Percentiles rank a stretch among this genome's conserved stretches.
phyloP scores from a whole-genome alignment of 768 basidiomycete genomes.

The Chiua virens region DNA sequence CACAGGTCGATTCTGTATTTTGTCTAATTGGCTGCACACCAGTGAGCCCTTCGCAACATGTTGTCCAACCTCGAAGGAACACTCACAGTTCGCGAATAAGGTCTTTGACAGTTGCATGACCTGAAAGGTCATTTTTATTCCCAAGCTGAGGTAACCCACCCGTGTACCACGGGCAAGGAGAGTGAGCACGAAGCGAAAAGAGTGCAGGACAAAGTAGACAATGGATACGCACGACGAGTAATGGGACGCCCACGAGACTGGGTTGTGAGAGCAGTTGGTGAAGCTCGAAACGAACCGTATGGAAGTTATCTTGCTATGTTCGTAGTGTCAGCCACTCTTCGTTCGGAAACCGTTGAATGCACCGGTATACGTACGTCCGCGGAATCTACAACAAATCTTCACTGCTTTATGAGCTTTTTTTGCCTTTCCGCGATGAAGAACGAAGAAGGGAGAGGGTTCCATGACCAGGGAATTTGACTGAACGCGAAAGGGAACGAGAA shows the following conservation, averaged over 20 bases:
- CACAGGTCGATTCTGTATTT: slow-evolving; percentile 75
- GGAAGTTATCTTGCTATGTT: slow-evolving; percentile 72
- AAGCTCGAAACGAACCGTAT: slow-evolving; percentile 79
- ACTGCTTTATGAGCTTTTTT: slow-evolving; percentile 14
- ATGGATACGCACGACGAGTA: slow-evolving; percentile 68
- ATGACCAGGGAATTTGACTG: neutral
- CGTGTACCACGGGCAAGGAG: neutral
- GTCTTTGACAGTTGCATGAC: slow-evolving; percentile 77
- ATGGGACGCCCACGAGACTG: slow-evolving; percentile 66
- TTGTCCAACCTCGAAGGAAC: no score
- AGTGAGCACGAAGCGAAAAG: neutral
- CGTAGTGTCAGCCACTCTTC: slow-evolving; percentile 1
- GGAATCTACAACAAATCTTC: slow-evolving; percentile 91
- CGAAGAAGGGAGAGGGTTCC: neutral
- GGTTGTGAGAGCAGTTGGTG: slow-evolving; percentile 74
- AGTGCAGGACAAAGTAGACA: neutral
- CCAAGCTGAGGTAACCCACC: slow-evolving; percentile 58
- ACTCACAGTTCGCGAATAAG: slow-evolving; percentile 75
- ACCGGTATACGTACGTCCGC: slow-evolving; percentile 61
- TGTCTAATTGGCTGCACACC: slow-evolving; percentile 54
- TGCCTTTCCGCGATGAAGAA: neutral
- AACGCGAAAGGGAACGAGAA: neutral
- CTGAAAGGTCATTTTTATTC: slow-evolving; percentile 88
- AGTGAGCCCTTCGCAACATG: slow-evolving; percentile 27
- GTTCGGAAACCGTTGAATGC: neutral